Evolutionary conservation across 2,329 filamentous ascomycete species (phyloP), one percentile per base, ranked within the genome.

Genomic region (Thelonectria blattea): DNA sequence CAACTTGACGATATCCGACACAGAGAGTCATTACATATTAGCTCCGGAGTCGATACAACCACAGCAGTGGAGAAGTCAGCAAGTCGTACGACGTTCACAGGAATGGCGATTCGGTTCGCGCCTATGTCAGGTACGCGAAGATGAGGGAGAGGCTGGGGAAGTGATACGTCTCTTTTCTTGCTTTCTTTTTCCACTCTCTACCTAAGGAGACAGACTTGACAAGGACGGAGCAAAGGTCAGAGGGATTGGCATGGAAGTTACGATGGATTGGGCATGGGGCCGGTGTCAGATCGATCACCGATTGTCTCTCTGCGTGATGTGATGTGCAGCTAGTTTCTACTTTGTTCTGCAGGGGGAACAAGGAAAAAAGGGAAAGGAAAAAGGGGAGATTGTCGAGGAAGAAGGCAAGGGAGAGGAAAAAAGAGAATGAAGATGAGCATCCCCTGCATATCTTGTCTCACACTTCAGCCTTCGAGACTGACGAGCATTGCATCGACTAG

Each of bases 81-180:
- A 47, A 50, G 58, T 52, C 59, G 61, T 59, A 64, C 52, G 58
- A 53, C 60, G 47, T 34, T 30, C 15, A 10, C 15, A 39, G 51
- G 45, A 27, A 52, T 37, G 11, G 15, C 22, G 20, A 20, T 45
- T 51, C 39, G 50, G 46, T 50, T 54, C 39, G 46, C 32, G 43
- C 24, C 39, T 27, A 53, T 48, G 27, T 39, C 18, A 43, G 50
- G 37, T 27, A 54, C 42, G 45, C 12, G 30, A 53, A 22, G 43
- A 8, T 20, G 47, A n/a, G 20, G 34, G 43, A 18, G 46, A 32
- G 37, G 56, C 37, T 37, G 37, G 27, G 43, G 15, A 34, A 30
- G n/a, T 37, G 37, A 12, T 18, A 6, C 10, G 41, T 9, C 27
- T 15, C 17, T 43, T n/a, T 22, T 43, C 17, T 17, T 17, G 15